Conservation (phyloP, 148 eudicot genomes). For the Drosera capensis region DNA sequence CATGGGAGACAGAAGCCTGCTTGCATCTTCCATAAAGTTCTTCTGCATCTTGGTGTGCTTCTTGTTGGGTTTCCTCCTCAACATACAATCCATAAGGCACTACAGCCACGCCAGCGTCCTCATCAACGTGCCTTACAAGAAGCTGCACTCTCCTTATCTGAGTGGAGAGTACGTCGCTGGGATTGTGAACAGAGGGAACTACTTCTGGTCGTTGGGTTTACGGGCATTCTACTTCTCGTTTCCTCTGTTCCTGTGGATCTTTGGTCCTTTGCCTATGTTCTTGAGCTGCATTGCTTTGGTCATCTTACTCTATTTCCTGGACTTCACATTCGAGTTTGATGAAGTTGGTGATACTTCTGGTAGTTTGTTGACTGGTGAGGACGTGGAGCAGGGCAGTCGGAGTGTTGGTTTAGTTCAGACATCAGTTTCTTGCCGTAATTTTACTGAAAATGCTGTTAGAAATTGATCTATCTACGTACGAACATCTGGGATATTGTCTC, state of each 20-base stretch:
- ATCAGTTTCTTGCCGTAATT: no score
- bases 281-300: constrained; percentile 38
- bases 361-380: no score
- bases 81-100: constrained; percentile 69
- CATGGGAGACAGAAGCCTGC: constrained; percentile 28
- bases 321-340: constrained; percentile 30
- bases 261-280: constrained; percentile 88
- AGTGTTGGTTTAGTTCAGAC: no score
- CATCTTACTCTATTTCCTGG: constrained; percentile 54
- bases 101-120: constrained; percentile 88
- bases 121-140: constrained; percentile 61
- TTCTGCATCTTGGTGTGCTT: constrained; percentile 72
- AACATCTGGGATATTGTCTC: no score
- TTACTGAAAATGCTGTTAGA: no score
- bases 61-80: constrained; percentile 49
- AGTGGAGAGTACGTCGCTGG: constrained; percentile 41
- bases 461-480: no score
- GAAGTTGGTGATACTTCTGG: no score
- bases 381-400: no score
- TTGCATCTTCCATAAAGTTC: constrained; percentile 47
- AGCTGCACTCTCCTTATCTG: constrained; percentile 20
- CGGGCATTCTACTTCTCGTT: constrained; percentile 76
- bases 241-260: constrained; percentile 77
- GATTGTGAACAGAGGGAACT: constrained; percentile 59
- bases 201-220: constrained; percentile 83